A percentile compares a stretch with the other conserved stretches of the same genome.
Conservation (phyloP, 768 basidiomycete genomes). For the Inosperma sp. region DNA sequence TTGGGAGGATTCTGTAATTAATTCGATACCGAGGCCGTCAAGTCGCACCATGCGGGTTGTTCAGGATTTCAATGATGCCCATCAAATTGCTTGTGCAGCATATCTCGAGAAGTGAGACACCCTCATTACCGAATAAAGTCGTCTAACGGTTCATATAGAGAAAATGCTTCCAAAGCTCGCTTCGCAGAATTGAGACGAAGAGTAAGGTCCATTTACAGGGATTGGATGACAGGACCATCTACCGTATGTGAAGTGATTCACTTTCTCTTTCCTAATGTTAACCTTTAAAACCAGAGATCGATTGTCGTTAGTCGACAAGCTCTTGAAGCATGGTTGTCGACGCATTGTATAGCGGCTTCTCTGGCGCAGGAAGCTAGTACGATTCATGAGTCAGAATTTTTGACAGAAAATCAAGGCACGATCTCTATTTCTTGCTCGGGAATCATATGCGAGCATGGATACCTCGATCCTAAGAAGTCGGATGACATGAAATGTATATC, state of each 20-base stretch:
- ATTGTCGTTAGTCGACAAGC: constrained; percentile 58
- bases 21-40: constrained; percentile 47
- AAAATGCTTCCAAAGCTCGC: constrained; percentile 33
- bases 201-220: constrained; percentile 56
- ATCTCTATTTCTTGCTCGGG: constrained; percentile 35
- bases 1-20: background rate
- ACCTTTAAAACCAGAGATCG: constrained; percentile 35
- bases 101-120: constrained; percentile 43
- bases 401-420: background rate
- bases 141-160: constrained; percentile 30
- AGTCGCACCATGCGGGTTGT: constrained; percentile 51
- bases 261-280: background rate
- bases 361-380: background rate
- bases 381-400: background rate
- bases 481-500: constrained; percentile 65
- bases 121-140: background rate
- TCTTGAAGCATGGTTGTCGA: constrained; percentile 57
- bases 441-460: constrained; percentile 59
- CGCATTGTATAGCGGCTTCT: constrained; percentile 32
- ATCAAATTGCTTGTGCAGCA: constrained; percentile 48
- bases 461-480: constrained; percentile 56
- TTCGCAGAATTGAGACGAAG: constrained; percentile 50
- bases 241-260: constrained; percentile 38
- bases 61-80: constrained; percentile 47
- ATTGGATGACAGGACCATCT: constrained; percentile 50